A percentile compares a stretch with the other conserved stretches of the same genome.
phyloP scores from a whole-genome alignment of 2,329 filamentous ascomycete genomes.

The Neoarthrinium moseri region DNA sequence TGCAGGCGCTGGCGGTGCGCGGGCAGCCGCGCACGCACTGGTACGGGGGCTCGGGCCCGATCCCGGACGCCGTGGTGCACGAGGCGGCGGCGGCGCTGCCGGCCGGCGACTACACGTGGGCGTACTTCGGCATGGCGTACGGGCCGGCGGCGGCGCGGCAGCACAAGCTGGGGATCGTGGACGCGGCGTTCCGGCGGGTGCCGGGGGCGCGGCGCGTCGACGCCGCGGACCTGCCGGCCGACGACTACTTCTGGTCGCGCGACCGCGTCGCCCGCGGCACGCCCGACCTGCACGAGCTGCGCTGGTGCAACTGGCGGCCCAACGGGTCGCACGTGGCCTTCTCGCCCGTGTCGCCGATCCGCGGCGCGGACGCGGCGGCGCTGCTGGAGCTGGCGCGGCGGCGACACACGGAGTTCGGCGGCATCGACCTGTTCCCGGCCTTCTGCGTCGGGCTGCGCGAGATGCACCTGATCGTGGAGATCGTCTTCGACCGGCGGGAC shows the following conservation, averaged over 20 bases:
- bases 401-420: slow-evolving; percentile 32
- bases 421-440: slow-evolving; percentile 38
- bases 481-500: slow-evolving; percentile 29
- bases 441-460: slow-evolving; percentile 41
- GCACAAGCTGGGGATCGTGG: slow-evolving; percentile 31
- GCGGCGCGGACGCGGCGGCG: background rate
- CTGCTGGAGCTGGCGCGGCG: slow-evolving; percentile 26
- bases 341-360: slow-evolving; percentile 38
- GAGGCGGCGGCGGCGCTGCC: slow-evolving; percentile 24
- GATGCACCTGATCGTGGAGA: slow-evolving; percentile 39
- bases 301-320: slow-evolving; percentile 39
- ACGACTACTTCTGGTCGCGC: slow-evolving; percentile 31
- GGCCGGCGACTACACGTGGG: slow-evolving; percentile 33
- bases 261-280: slow-evolving; percentile 31
- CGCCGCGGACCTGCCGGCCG: slow-evolving; percentile 30
- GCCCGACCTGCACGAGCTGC: slow-evolving; percentile 37
- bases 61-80: slow-evolving; percentile 31
- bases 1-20: slow-evolving; percentile 31
- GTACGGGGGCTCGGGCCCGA: slow-evolving; percentile 28
- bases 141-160: slow-evolving; percentile 30
- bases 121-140: slow-evolving; percentile 34
- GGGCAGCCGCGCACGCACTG: slow-evolving; percentile 32
- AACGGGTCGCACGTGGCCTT: slow-evolving; percentile 43
- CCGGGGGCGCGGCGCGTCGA: slow-evolving; percentile 28
- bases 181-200: slow-evolving; percentile 29